These are phyloP conservation scores for Coelastrella sp. DNA, from an alignment of 139 green algal genomes.

Conservation along the genomic window DNA sequence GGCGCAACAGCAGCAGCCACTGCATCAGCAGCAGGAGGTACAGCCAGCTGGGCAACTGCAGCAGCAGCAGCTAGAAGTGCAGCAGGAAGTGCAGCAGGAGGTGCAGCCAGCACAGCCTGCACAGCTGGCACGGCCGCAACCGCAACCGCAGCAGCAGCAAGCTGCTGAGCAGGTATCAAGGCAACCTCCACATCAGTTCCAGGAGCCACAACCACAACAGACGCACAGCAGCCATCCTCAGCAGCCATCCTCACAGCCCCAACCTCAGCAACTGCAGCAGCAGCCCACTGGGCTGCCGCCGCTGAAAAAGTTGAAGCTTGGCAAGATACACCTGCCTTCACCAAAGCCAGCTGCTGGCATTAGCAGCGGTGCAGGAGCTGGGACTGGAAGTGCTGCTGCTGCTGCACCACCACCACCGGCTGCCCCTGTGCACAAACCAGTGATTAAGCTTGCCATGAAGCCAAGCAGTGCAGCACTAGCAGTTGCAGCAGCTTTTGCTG, in stretches of 20 bases:
- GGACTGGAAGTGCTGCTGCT: background rate
- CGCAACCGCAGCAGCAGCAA: background rate
- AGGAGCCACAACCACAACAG: background rate
- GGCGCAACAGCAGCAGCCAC: background rate
- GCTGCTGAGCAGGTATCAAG: background rate
- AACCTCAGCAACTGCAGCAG: background rate
- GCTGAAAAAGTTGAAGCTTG: conserved; percentile 21
- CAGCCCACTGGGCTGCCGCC: background rate
- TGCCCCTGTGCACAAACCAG: background rate
- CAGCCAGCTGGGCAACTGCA: background rate
- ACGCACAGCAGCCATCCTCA: background rate
- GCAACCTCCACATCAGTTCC: background rate
- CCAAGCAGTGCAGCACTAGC: background rate
- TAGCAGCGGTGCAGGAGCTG: background rate
- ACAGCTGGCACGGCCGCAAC: background rate
- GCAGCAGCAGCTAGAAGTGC: background rate
- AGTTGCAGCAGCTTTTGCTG: background rate
- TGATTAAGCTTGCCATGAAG: background rate
- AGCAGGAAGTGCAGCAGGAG: background rate
- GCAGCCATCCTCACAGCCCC: background rate
- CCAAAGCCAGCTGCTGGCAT: background rate
- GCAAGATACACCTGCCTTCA: conserved; percentile 8
- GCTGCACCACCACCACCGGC: background rate
- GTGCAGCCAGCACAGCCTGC: background rate
- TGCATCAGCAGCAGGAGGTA: background rate